phyloP scores from a whole-genome alignment of 495 filamentous ascomycete genomes.

The Penicillium verhagenii region DNA sequence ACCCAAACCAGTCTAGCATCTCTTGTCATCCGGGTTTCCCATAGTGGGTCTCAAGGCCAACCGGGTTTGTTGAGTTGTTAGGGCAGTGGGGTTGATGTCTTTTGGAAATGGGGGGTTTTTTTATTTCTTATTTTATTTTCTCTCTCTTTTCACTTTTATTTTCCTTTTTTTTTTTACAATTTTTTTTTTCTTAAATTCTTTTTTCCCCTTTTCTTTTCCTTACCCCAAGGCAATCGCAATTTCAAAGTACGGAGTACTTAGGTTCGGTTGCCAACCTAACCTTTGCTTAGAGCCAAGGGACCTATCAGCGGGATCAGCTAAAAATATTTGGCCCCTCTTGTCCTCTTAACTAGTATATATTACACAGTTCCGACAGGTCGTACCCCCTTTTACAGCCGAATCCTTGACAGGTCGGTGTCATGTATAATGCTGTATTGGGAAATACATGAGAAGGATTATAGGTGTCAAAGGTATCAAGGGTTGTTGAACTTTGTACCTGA shows the following conservation, averaged over 20 bases:
- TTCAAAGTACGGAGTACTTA: conserved; percentile 9
- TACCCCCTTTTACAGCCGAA: conserved; percentile 10
- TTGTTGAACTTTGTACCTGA: too few species aligned
- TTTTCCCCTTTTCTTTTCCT: not conserved
- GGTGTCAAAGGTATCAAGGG: too few species aligned
- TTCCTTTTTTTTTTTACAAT: too few species aligned
- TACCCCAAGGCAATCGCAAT: conserved; percentile 21
- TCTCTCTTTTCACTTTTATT: too few species aligned
- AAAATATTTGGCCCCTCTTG: conserved; percentile 13
- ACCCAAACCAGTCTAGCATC: conserved; percentile 3
- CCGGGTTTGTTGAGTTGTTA: not conserved
- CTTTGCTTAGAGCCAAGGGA: not conserved
- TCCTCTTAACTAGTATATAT: conserved; percentile 8
- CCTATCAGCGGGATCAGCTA: conserved; percentile 12
- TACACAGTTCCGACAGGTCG: conserved; percentile 18
- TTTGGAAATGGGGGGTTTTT: too few species aligned
- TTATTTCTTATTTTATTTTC: too few species aligned
- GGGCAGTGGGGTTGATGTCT: not conserved
- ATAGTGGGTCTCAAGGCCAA: conserved; percentile 2
- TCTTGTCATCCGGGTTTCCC: conserved; percentile 2
- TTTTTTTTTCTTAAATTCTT: not conserved
- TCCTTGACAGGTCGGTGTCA: conserved; percentile 16
- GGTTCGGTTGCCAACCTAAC: conserved; percentile 18
- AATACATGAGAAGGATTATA: too few species aligned
- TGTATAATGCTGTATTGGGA: conserved; percentile 13